Base-by-base conservation (phyloP, 1,284 basidiomycete genomes). In the Cystobasidium sp. region DNA sequence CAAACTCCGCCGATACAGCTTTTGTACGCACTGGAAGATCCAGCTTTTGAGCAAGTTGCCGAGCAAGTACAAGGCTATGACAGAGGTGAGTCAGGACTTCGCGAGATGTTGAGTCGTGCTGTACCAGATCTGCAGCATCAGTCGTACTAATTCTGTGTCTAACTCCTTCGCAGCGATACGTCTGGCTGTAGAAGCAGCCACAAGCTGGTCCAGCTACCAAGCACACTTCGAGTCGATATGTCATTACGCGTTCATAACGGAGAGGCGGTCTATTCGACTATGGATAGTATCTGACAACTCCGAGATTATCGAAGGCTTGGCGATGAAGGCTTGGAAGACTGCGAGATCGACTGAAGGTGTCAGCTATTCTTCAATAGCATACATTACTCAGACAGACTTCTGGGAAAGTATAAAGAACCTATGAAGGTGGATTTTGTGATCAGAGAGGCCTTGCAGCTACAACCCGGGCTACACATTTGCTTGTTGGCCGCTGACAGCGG, bases 171-270 rank as follows among this genome's bases (percentile, higher is more conserved):
- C n/a, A 63, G 61, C 31, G 16, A 9, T 63, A 49, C 61, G 47
- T 24, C 46, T 63, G 2, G 46, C 47, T 22, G 22, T 6, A 0
- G 43, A 47, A 10, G 22, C 24, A 6, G 43, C n/a, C 10, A 6
- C 16, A 24, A 47, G 37, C 16, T 49, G 61, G 61, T 5, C 16
- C 20, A 18, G 43, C 16, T 8, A 16, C 44, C 37, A 14, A 55
- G 22, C 47, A 10, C 41, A 55, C 44, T 49, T 66, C 14, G 5
- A 52, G 41, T 46, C 41, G 14, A 53, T 66, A 8, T 66, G 49
- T 31, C 64, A 66, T 20, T 66, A 66, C 43, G 47, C 64, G 2
- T 43, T 66, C 24, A 20, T 66, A 14, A 51, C 47, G 18, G 64
- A 53, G 43, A 7, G 16, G 7, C 41, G 64, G 12, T 41, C 47